These are phyloP conservation scores for Aspergillus brunneoviolaceus DNA, from an alignment of 2,329 filamentous ascomycete species.

Conservation along the genomic window DNA sequence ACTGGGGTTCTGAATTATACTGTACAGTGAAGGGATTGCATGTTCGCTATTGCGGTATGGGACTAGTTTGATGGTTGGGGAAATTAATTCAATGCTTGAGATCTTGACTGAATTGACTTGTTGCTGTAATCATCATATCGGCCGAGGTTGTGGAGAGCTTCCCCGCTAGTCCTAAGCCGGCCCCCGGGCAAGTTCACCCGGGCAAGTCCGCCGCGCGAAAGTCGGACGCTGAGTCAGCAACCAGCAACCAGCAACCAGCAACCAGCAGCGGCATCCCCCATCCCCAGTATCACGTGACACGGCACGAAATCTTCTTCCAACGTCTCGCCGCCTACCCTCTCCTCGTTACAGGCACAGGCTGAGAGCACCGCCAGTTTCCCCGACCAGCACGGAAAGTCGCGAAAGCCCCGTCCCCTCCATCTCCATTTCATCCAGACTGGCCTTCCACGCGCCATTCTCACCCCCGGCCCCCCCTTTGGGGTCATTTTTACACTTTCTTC, in stretches of 20 bases:
- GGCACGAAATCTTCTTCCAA: constrained; percentile 35
- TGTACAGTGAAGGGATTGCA: not conserved
- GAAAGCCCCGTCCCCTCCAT: constrained; percentile 40
- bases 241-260: constrained; percentile 10
- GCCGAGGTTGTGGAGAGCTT: not conserved
- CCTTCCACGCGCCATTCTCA: constrained; percentile 33
- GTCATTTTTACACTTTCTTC: constrained; percentile 19
- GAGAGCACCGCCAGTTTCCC: constrained; percentile 41
- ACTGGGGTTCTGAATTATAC: not conserved
- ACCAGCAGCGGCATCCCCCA: not conserved
- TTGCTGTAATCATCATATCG: not conserved
- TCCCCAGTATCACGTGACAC: constrained; percentile 22
- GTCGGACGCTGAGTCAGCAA: constrained; percentile 25
- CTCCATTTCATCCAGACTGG: constrained; percentile 38
- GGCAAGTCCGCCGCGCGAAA: not conserved
- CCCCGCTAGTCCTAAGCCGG: constrained; percentile 13
- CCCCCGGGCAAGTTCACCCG: not conserved
- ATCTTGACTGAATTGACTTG: too few species aligned
- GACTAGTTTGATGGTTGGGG: too few species aligned
- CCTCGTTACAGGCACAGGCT: constrained; percentile 33
- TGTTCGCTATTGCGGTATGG: not conserved
- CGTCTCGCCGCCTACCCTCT: constrained; percentile 31
- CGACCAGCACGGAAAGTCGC: constrained; percentile 37
- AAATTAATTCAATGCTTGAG: too few species aligned
- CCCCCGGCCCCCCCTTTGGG: constrained; percentile 27